Percentiles rank a stretch among this genome's conserved stretches.
Evolutionary conservation across 768 basidiomycete genomes (phyloP).

Genomic region (Mycena leptocephala): DNA sequence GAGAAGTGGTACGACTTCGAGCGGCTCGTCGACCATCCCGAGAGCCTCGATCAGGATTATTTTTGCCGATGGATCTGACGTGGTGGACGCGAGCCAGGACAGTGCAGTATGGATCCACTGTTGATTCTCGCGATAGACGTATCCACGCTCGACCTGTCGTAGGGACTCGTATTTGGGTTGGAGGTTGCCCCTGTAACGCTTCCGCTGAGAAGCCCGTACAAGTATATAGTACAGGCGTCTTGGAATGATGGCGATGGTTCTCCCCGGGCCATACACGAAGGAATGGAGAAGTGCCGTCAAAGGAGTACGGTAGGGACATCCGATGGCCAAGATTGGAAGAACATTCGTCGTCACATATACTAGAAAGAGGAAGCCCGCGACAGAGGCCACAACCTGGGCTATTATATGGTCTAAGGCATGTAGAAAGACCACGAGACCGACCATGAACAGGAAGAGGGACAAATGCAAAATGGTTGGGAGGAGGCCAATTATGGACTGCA

Average conservation of each 20-base stretch:
- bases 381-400: neutral
- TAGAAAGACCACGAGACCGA: too few relatives aligned
- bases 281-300: neutral
- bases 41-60: neutral
- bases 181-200: neutral
- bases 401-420: neutral
- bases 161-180: neutral
- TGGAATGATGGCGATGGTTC: neutral
- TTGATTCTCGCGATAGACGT: neutral
- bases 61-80: neutral
- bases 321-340: neutral
- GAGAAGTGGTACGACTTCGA: neutral
- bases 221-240: neutral
- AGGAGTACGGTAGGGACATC: neutral
- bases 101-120: neutral
- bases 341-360: neutral
- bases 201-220: neutral
- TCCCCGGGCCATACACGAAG: neutral
- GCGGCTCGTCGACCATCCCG: neutral
- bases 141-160: neutral
- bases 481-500: neutral
- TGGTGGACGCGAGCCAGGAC: neutral
- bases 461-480: neutral
- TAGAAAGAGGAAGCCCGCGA: neutral
- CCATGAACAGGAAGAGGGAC: neutral